A percentile compares a stretch with the other conserved stretches of the same genome.
Conservation (phyloP, 1,139 yeast genomes). For the Yamadazyma oceani region DNA sequence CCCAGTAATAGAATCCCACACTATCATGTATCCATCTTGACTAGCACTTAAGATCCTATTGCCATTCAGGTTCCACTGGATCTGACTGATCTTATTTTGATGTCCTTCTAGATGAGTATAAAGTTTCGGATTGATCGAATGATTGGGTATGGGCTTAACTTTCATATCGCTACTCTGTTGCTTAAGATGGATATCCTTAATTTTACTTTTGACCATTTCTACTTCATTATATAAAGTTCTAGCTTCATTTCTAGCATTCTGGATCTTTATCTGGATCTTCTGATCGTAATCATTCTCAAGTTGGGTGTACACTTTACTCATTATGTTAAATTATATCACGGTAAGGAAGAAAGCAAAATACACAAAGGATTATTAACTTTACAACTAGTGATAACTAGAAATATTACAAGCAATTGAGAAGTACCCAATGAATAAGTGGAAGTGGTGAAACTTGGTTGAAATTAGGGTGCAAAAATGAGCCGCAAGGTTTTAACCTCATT, state of each 20-base stretch:
- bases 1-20: slow-evolving; percentile 83
- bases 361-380: too few relatives aligned
- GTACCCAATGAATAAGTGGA: too few relatives aligned
- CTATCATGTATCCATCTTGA: slow-evolving; percentile 81
- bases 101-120: slow-evolving; percentile 65
- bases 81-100: slow-evolving; percentile 66
- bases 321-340: not conserved
- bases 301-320: slow-evolving; percentile 1
- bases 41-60: slow-evolving; percentile 66
- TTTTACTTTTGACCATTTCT: slow-evolving; percentile 38
- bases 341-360: too few relatives aligned
- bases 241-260: slow-evolving; percentile 46
- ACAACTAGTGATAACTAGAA: too few relatives aligned
- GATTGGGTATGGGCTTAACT: slow-evolving; percentile 29
- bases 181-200: slow-evolving; percentile 47
- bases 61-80: slow-evolving; percentile 69
- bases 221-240: slow-evolving; percentile 49
- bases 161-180: slow-evolving; percentile 31
- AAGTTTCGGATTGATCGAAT: slow-evolving; percentile 33
- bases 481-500: slow-evolving; percentile 3
- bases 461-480: slow-evolving; percentile 6
- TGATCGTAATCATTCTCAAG: not conserved
- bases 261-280: slow-evolving; percentile 22
- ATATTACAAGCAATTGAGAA: too few relatives aligned
- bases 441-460: not conserved